A percentile compares a stretch with the other conserved stretches of the same genome.
Evolutionary conservation across 345 rosid species (phyloP).

Genomic region (Gossypium thurberi): DNA sequence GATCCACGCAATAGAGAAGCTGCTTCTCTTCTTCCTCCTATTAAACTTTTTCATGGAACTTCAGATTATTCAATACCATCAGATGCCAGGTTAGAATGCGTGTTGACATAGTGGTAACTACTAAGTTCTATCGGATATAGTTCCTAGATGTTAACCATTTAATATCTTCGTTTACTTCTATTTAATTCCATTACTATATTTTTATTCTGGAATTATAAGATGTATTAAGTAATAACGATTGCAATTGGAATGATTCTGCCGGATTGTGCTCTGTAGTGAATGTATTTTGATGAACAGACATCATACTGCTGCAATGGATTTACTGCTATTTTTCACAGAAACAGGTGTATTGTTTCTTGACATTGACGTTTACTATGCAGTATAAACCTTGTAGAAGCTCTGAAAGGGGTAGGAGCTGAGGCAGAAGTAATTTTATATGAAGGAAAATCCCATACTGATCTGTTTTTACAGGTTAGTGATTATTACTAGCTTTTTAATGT

Average conservation of each 20-base stretch:
- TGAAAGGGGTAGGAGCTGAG: slow-evolving; percentile 50
- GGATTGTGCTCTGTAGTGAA: not conserved
- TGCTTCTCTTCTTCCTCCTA: slow-evolving; percentile 57
- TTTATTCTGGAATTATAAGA: not conserved
- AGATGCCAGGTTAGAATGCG: slow-evolving; percentile 70
- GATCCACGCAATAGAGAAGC: slow-evolving; percentile 49
- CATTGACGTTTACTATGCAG: slow-evolving; percentile 35
- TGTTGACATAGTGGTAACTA: not conserved
- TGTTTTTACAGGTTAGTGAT: slow-evolving; percentile 77
- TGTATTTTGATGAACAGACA: not conserved
- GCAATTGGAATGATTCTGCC: not conserved
- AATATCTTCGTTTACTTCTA: not conserved
- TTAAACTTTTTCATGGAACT: slow-evolving; percentile 83
- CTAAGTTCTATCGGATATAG: not conserved
- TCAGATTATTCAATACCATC: slow-evolving; percentile 77
- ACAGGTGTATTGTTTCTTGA: slow-evolving; percentile 1
- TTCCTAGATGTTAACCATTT: not conserved
- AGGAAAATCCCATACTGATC: slow-evolving; percentile 89
- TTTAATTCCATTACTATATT: not conserved
- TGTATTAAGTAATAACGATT: not conserved
- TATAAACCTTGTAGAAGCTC: slow-evolving; percentile 50
- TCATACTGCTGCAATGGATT: not conserved
- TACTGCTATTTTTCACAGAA: not conserved
- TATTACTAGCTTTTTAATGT: not conserved
- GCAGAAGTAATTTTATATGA: slow-evolving; percentile 52